phyloP scores from a whole-genome alignment of 441 rosid species.

The Sinapis alba region DNA sequence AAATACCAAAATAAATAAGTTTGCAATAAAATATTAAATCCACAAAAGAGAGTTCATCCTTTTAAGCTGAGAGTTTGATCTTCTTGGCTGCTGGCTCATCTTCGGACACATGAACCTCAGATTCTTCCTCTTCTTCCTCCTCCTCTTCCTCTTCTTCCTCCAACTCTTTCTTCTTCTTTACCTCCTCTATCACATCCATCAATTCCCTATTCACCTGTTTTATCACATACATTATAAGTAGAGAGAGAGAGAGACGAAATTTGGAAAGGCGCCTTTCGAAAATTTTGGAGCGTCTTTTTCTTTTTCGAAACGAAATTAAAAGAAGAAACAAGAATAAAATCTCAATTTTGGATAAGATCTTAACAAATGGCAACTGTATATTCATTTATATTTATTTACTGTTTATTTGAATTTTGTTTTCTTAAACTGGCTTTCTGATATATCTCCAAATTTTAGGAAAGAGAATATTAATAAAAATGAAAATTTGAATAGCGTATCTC shows the following conservation, averaged over 20 bases:
- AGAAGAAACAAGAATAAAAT: background rate
- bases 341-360: background rate
- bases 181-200: slow-evolving; percentile 56
- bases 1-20: background rate
- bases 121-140: background rate
- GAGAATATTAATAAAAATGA: background rate
- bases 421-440: background rate
- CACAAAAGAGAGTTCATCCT: background rate
- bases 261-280: background rate
- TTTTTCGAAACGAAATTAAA: background rate
- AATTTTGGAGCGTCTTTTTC: background rate
- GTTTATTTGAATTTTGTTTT: background rate
- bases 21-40: background rate
- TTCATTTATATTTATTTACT: background rate
- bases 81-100: slow-evolving; percentile 16
- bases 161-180: slow-evolving; percentile 32
- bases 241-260: background rate
- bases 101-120: background rate
- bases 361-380: background rate
- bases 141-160: background rate
- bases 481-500: too few species aligned
- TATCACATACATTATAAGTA: background rate
- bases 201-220: slow-evolving; percentile 70
- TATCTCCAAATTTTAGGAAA: too few species aligned
- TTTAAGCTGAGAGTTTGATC: background rate